Percentiles rank a stretch among this genome's conserved stretches.
Evolutionary conservation across 257 asterid genomes (phyloP).

Genomic region (Lavandula angustifolia): DNA sequence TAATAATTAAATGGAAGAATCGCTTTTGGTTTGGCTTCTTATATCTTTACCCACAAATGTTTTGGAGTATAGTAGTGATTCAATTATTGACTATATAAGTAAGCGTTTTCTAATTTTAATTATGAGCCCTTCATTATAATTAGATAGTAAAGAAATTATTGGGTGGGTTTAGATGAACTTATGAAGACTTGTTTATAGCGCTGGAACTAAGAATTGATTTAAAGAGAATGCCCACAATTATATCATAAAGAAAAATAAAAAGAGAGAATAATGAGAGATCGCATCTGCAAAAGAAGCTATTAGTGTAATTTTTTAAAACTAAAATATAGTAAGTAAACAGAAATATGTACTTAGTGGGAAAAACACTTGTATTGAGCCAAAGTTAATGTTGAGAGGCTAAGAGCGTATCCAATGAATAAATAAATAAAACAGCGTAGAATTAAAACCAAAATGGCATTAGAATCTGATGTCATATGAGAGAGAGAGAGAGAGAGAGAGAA

Average conservation of each 20-base stretch:
- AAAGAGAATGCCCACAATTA: neutral
- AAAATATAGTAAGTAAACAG: neutral
- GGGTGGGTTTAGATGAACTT: neutral
- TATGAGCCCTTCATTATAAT: neutral
- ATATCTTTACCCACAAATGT: neutral
- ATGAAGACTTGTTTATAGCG: neutral
- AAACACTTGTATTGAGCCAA: constrained; percentile 37
- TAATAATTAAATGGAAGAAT: neutral
- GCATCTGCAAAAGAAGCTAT: constrained; percentile 31
- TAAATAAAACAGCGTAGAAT: neutral
- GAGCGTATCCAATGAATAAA: neutral
- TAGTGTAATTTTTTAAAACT: neutral
- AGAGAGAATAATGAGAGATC: constrained; percentile 32
- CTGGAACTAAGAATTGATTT: neutral
- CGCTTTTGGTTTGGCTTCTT: constrained; percentile 19
- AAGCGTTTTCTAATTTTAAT: neutral
- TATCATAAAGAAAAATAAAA: too few species aligned
- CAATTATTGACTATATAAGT: neutral
- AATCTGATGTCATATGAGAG: constrained; percentile 27
- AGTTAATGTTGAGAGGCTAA: neutral
- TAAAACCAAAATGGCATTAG: constrained; percentile 23
- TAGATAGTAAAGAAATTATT: neutral
- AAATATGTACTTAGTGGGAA: constrained; percentile 27
- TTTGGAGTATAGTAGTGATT: neutral
- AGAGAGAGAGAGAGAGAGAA: constrained; percentile 17